A percentile compares a stretch with the other conserved stretches of the same genome.
phyloP scores from a whole-genome alignment of 345 rosid species.

The Odontarrhena argentea region DNA sequence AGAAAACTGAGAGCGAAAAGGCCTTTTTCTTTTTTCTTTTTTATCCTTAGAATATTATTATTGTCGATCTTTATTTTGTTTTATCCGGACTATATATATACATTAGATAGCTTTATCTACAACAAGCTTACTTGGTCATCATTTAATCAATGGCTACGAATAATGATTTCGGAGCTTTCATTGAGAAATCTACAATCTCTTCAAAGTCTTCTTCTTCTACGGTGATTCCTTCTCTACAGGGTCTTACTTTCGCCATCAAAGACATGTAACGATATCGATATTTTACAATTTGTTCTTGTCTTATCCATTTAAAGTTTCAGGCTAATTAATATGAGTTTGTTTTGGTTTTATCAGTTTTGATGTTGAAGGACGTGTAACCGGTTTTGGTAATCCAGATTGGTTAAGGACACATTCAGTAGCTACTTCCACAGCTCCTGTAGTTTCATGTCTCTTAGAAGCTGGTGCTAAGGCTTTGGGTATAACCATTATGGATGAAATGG shows the following conservation, averaged over 20 bases:
- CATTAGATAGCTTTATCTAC: constrained; percentile 26
- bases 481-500: constrained; percentile 96
- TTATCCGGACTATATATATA: not conserved
- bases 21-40: no score
- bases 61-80: no score
- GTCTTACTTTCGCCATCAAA: constrained; percentile 82
- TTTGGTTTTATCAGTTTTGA: constrained; percentile 59
- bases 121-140: constrained; percentile 38
- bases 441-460: constrained; percentile 58
- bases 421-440: constrained; percentile 68
- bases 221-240: constrained; percentile 54
- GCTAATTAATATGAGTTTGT: not conserved
- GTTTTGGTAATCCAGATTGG: constrained; percentile 97
- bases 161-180: constrained; percentile 78
- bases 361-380: constrained; percentile 75
- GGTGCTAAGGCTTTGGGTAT: constrained; percentile 78
- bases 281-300: not conserved
- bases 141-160: constrained; percentile 48
- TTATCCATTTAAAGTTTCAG: not conserved
- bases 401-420: constrained; percentile 75
- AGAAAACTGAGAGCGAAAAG: no score
- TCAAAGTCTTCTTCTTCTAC: constrained; percentile 53
- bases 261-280: constrained; percentile 59
- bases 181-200: constrained; percentile 62
- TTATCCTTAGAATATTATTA: no score